Conservation (phyloP, 441 rosid species). For the Erysimum cheiri region DNA sequence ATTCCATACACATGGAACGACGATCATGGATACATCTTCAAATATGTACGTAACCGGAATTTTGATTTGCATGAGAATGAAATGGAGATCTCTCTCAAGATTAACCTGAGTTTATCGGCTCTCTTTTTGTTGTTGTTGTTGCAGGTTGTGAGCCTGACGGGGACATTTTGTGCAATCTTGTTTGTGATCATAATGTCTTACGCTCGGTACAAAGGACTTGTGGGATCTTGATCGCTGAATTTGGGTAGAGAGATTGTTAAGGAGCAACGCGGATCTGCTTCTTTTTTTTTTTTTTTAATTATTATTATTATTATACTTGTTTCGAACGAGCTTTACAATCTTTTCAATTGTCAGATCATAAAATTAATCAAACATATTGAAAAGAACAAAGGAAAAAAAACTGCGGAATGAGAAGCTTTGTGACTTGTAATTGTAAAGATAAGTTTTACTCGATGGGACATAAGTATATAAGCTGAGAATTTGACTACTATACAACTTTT, state of each 20-base stretch:
- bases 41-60: constrained; percentile 58
- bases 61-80: background rate
- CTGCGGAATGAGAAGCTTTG: constrained; percentile 1
- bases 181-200: constrained; percentile 69
- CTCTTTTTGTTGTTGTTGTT: constrained; percentile 6
- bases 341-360: constrained; percentile 10
- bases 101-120: background rate
- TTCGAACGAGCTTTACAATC: constrained; percentile 14
- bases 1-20: constrained; percentile 88
- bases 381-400: no score
- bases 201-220: constrained; percentile 84
- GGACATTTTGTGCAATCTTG: constrained; percentile 43
- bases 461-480: no score
- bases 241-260: constrained; percentile 8
- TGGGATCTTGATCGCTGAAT: constrained; percentile 64
- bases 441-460: constrained; percentile 7
- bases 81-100: background rate
- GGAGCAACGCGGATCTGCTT: background rate
- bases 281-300: background rate
- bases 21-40: constrained; percentile 70
- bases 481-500: background rate
- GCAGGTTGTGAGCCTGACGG: constrained; percentile 70
- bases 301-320: background rate
- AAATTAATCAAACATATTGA: background rate
- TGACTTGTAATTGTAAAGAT: constrained; percentile 28